Evolutionary conservation across 2,329 filamentous ascomycete genomes (phyloP).

Genomic region (Emericellopsis atlantica): DNA sequence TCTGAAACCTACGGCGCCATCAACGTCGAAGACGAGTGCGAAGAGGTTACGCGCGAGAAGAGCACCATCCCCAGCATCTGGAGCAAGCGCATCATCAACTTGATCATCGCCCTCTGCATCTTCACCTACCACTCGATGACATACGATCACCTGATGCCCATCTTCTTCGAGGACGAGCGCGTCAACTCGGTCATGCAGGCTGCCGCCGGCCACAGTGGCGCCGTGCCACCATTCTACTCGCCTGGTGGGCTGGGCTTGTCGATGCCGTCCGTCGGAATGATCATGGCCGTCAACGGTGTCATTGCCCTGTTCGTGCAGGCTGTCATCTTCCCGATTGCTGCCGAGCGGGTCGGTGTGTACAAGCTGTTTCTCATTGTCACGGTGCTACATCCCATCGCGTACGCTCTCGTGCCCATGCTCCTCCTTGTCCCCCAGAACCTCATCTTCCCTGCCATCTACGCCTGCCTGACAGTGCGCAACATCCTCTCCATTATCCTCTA

Average conservation of each 20-base stretch:
- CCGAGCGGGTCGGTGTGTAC: slow-evolving; percentile 45
- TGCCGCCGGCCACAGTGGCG: slow-evolving; percentile 8
- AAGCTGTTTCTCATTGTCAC: slow-evolving; percentile 45
- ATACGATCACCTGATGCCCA: slow-evolving; percentile 82
- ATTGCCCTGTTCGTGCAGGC: slow-evolving; percentile 48
- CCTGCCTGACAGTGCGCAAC: slow-evolving; percentile 44
- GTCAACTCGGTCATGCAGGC: slow-evolving; percentile 19
- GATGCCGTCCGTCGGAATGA: slow-evolving; percentile 47
- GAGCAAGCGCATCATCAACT: slow-evolving; percentile 53
- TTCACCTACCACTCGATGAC: slow-evolving; percentile 96
- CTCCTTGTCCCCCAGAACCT: slow-evolving; percentile 38
- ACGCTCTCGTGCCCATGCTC: slow-evolving; percentile 45
- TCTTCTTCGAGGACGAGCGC: slow-evolving; percentile 76
- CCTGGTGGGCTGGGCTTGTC: slow-evolving; percentile 52
- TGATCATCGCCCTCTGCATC: slow-evolving; percentile 73
- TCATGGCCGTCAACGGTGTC: slow-evolving; percentile 45
- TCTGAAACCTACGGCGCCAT: slow-evolving; percentile 75
- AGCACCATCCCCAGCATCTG: slow-evolving; percentile 27
- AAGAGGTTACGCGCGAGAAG: slow-evolving; percentile 23
- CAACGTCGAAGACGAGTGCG: slow-evolving; percentile 31
- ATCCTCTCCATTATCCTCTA: slow-evolving; percentile 52
- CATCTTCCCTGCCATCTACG: slow-evolving; percentile 45
- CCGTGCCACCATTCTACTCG: slow-evolving; percentile 36
- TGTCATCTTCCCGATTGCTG: slow-evolving; percentile 47
- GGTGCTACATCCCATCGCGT: slow-evolving; percentile 48